phyloP scores from a whole-genome alignment of 2,329 filamentous ascomycete species.

The Pseudocercospora eumusae region DNA sequence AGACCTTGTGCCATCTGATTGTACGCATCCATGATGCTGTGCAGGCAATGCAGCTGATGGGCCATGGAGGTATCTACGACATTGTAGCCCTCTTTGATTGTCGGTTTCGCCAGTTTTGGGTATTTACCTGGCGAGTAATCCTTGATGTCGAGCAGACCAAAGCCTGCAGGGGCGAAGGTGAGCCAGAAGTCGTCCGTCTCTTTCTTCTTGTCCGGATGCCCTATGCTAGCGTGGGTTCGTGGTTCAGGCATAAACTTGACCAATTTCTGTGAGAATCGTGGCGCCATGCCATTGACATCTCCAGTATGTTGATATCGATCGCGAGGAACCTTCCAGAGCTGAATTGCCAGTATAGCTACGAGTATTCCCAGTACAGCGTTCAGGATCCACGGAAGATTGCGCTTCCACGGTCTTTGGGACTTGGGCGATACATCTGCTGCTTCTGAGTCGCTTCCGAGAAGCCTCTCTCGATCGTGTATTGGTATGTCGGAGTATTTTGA shows the following conservation, averaged over 20 bases:
- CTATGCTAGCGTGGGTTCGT: constrained; percentile 11
- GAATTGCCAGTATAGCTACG: neutral
- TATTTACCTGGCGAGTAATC: constrained; percentile 11
- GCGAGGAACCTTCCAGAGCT: constrained; percentile 1
- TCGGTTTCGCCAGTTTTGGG: constrained; percentile 7
- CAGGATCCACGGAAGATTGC: constrained; percentile 11
- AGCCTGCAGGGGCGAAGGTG: constrained; percentile 16
- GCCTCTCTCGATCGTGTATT: neutral
- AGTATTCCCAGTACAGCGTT: constrained; percentile 8
- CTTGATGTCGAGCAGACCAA: constrained; percentile 14
- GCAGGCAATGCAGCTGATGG: constrained; percentile 16
- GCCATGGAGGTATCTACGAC: constrained; percentile 17
- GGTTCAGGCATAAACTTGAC: constrained; percentile 12
- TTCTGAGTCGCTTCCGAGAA: neutral
- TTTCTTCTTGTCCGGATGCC: constrained; percentile 9
- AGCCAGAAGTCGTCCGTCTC: constrained; percentile 15
- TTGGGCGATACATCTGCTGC: neutral
- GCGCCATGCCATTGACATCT: constrained; percentile 18
- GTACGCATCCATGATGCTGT: constrained; percentile 15
- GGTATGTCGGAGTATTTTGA: constrained; percentile 1
- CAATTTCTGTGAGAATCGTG: constrained; percentile 12
- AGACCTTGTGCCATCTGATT: constrained; percentile 14
- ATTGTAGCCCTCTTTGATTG: constrained; percentile 13
- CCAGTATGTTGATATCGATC: constrained; percentile 16
- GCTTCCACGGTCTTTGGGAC: constrained; percentile 8